phyloP scores from a whole-genome alignment of 371 early-diverging fungal genomes.

The Mucor indicus region DNA sequence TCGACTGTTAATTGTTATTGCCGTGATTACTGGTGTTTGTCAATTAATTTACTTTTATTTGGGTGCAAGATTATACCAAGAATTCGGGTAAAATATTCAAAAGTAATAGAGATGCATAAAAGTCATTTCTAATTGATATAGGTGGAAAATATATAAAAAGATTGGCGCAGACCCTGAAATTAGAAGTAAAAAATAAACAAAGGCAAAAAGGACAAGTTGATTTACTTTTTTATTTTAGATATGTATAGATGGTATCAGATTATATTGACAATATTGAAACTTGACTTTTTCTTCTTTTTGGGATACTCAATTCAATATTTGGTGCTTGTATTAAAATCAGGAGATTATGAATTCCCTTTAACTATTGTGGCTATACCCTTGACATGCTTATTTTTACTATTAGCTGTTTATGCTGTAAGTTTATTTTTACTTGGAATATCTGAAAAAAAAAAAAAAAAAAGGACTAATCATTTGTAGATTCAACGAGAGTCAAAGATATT shows the following conservation, averaged over 20 bases:
- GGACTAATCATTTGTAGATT: constrained; percentile 22
- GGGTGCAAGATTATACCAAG: constrained; percentile 66
- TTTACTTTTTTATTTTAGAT: constrained; percentile 37
- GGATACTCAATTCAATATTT: constrained; percentile 89
- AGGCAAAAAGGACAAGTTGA: not conserved
- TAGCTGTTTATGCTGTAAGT: constrained; percentile 78
- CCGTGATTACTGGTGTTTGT: constrained; percentile 45
- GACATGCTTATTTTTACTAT: constrained; percentile 65
- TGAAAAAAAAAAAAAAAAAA: not conserved
- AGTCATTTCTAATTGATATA: not conserved
- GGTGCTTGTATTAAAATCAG: constrained; percentile 61
- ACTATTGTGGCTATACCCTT: constrained; percentile 83
- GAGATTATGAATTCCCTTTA: constrained; percentile 78
- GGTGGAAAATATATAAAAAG: constrained; percentile 26
- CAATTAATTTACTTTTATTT: constrained; percentile 38
- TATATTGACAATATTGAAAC: constrained; percentile 80
- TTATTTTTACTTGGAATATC: too few species aligned
- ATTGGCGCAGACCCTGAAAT: constrained; percentile 50
- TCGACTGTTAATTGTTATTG: constrained; percentile 35
- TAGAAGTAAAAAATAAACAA: constrained; percentile 53
- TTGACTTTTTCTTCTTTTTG: constrained; percentile 86
- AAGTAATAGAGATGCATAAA: not conserved
- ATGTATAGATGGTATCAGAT: constrained; percentile 84
- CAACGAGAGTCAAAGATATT: constrained; percentile 44
- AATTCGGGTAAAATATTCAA: constrained; percentile 65